Conservation (phyloP, 1,139 yeast genomes). For the Nadsonia commutata region DNA sequence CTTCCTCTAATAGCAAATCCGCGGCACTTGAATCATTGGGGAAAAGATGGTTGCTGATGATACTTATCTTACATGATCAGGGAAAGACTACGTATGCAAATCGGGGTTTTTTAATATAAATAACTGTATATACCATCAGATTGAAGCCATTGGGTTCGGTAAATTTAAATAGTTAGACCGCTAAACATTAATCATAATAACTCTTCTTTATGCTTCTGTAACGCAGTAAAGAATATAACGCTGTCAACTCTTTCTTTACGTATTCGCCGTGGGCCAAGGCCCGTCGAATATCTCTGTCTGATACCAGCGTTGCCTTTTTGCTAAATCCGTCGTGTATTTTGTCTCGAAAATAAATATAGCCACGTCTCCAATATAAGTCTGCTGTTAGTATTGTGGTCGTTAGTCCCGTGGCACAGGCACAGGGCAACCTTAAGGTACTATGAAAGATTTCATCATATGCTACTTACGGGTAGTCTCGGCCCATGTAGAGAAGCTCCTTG, state of each 20-base stretch:
- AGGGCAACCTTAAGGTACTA: no score
- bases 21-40: no score
- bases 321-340: slow-evolving; percentile 20
- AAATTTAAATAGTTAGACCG: no score
- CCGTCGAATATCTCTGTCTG: slow-evolving; percentile 16
- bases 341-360: slow-evolving; percentile 18
- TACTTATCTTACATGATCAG: no score
- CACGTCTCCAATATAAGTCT: slow-evolving; percentile 11
- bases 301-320: slow-evolving; percentile 13
- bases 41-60: no score
- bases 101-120: no score
- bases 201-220: slow-evolving; percentile 23
- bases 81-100: no score
- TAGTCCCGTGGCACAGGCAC: no score
- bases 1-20: no score
- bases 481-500: slow-evolving; percentile 25
- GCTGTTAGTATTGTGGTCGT: slow-evolving; percentile 1
- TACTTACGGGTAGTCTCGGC: slow-evolving; percentile 23
- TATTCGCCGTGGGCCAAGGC: slow-evolving; percentile 24
- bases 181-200: slow-evolving; percentile 17
- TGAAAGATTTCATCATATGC: no score
- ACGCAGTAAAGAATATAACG: slow-evolving; percentile 21
- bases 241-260: slow-evolving; percentile 23
- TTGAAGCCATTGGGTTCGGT: no score
- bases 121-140: no score